Conservation (phyloP, 139 green algal species). For the Coelastrella sp. region DNA sequence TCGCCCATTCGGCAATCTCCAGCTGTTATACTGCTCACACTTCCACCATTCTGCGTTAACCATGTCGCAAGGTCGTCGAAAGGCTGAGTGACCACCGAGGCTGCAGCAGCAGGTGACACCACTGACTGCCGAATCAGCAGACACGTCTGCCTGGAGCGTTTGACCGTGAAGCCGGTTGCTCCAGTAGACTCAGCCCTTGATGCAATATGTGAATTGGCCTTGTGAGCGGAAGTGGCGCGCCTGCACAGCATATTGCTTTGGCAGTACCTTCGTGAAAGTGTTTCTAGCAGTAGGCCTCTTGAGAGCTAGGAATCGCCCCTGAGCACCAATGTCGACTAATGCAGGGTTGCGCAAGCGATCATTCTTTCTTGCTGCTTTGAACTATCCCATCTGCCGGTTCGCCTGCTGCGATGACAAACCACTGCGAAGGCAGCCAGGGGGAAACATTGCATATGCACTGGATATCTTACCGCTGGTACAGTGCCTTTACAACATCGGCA, state of each 20-base stretch:
- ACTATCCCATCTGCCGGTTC: background rate
- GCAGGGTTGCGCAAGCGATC: background rate
- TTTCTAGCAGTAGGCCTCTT: too few species aligned
- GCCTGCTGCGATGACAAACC: background rate
- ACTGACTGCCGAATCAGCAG: background rate
- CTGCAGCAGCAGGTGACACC: background rate
- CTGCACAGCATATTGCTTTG: background rate
- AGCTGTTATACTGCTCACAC: background rate
- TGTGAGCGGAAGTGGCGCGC: too few species aligned
- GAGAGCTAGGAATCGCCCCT: too few species aligned
- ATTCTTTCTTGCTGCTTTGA: background rate
- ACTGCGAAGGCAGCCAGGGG: background rate
- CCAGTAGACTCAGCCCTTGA: too few species aligned
- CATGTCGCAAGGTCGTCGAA: slow-evolving; percentile 25
- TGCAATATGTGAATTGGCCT: too few species aligned
- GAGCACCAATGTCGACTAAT: background rate
- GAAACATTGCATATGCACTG: background rate
- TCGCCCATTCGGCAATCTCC: slow-evolving; percentile 30
- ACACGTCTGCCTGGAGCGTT: background rate
- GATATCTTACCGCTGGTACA: too few species aligned
- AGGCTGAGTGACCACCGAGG: background rate
- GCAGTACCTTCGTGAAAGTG: background rate
- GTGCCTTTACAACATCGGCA: too few species aligned
- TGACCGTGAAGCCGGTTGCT: too few species aligned
- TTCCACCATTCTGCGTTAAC: slow-evolving; percentile 3